Evolutionary conservation across 768 basidiomycete genomes (phyloP).

Genomic region (Lyophyllum decastes): DNA sequence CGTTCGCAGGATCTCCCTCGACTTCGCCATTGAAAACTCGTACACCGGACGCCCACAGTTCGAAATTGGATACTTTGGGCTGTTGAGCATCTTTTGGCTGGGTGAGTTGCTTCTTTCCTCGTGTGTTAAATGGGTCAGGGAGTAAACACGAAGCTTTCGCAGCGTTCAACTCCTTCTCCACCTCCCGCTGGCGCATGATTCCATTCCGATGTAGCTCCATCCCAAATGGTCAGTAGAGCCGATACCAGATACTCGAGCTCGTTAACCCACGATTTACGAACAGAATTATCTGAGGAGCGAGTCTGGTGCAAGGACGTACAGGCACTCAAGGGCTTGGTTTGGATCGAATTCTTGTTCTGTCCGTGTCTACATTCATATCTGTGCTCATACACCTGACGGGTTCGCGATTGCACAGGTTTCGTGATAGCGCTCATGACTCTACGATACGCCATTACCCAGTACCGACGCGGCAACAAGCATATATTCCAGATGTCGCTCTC

Average conservation of each 20-base stretch:
- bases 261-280: background rate
- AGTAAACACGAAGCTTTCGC: background rate
- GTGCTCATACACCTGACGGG: background rate
- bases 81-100: constrained; percentile 55
- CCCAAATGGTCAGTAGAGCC: constrained; percentile 39
- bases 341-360: constrained; percentile 59
- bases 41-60: constrained; percentile 48
- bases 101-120: constrained; percentile 34
- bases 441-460: constrained; percentile 44
- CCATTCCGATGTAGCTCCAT: constrained; percentile 51
- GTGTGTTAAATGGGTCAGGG: background rate
- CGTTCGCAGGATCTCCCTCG: constrained; percentile 43
- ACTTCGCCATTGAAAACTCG: constrained; percentile 40
- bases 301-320: constrained; percentile 58
- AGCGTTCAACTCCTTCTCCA: constrained; percentile 65
- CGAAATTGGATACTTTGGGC: constrained; percentile 45
- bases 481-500: constrained; percentile 53
- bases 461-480: constrained; percentile 47
- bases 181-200: constrained; percentile 52
- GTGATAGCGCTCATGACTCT: constrained; percentile 39
- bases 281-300: constrained; percentile 44
- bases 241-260: background rate
- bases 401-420: constrained; percentile 36
- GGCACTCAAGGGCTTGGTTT: constrained; percentile 57
- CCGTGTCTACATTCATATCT: constrained; percentile 22